Evolutionary conservation across 2,329 filamentous ascomycete species (phyloP).

Genomic region (Ustulina deusta): DNA sequence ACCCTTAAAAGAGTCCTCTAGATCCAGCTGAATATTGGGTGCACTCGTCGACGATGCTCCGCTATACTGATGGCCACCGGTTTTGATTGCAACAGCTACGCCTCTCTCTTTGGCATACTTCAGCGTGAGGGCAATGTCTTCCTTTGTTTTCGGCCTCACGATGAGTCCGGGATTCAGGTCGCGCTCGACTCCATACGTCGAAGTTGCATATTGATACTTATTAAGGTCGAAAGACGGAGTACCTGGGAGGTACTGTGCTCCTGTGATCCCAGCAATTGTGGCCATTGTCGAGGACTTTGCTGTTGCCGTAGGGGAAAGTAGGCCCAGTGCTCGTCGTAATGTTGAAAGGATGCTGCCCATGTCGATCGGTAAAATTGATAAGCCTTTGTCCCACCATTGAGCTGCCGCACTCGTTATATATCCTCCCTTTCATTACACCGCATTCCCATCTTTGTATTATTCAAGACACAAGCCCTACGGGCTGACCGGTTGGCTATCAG

Average conservation of each 20-base stretch:
- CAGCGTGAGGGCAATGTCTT: constrained; percentile 57
- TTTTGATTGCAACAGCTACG: constrained; percentile 59
- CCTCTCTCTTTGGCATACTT: constrained; percentile 56
- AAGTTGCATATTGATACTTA: constrained; percentile 59
- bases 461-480: constrained; percentile 21
- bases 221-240: constrained; percentile 45
- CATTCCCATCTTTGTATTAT: not conserved
- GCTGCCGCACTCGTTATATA: constrained; percentile 26
- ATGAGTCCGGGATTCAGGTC: constrained; percentile 60
- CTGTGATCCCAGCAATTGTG: constrained; percentile 45
- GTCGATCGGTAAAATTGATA: not conserved
- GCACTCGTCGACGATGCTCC: constrained; percentile 60
- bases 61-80: constrained; percentile 63
- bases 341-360: constrained; percentile 33
- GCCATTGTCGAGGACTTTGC: constrained; percentile 35
- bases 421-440: not conserved
- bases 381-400: not conserved
- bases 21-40: constrained; percentile 61
- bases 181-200: constrained; percentile 56
- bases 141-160: constrained; percentile 56
- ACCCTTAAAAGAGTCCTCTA: constrained; percentile 55
- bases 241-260: constrained; percentile 44
- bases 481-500: constrained; percentile 29
- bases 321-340: constrained; percentile 18
- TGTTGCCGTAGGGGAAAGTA: not conserved